Conservation (phyloP, 345 rosid species). For the Populus deltoides region DNA sequence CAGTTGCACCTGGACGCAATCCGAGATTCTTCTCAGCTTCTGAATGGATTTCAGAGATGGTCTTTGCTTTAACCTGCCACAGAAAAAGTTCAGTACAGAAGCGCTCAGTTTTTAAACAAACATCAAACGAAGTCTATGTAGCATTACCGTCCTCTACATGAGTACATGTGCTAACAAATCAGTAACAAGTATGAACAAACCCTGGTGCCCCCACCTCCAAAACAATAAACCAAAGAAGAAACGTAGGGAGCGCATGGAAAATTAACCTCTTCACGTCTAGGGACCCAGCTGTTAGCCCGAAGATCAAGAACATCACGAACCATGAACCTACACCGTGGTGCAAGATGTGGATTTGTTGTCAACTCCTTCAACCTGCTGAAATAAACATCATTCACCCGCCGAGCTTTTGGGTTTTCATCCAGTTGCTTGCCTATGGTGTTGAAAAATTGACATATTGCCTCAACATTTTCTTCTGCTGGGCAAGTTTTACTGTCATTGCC, state of each 20-base stretch:
- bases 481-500: conserved; percentile 51
- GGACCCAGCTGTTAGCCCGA: conserved; percentile 74
- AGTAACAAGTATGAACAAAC: background rate
- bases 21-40: conserved; percentile 86
- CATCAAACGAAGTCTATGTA: background rate
- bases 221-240: background rate
- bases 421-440: conserved; percentile 82
- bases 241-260: background rate
- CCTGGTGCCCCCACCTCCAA: background rate
- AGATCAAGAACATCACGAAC: conserved; percentile 73
- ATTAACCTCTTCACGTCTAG: conserved; percentile 82
- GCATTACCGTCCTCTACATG: background rate
- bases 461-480: conserved; percentile 85
- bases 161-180: background rate
- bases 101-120: background rate
- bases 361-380: conserved; percentile 59
- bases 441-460: conserved; percentile 79
- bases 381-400: conserved; percentile 59
- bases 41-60: conserved; percentile 75
- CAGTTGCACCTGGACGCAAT: conserved; percentile 84
- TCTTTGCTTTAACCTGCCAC: conserved; percentile 77
- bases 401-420: conserved; percentile 59
- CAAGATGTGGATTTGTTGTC: conserved; percentile 54
- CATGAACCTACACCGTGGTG: conserved; percentile 66
- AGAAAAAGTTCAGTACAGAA: background rate